Percentiles rank a stretch among this genome's conserved stretches.
Conservation (phyloP, 2,329 filamentous ascomycete genomes). For the Aspergillus hortae region DNA sequence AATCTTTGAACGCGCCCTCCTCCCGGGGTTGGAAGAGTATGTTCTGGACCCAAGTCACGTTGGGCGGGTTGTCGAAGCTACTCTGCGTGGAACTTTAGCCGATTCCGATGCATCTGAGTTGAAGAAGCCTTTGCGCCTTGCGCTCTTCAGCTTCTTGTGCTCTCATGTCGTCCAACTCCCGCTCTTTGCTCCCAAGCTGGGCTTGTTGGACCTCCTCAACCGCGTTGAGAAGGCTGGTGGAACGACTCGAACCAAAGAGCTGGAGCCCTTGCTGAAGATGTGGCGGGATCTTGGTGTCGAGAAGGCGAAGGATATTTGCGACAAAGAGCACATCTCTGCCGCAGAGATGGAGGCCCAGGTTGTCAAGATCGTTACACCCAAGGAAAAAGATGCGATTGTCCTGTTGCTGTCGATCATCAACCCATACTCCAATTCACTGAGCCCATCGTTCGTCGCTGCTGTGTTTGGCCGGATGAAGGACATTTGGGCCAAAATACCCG, state of each 20-base stretch:
- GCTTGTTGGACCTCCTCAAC: conserved; percentile 69
- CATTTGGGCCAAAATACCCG: conserved; percentile 60
- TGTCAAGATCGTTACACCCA: conserved; percentile 51
- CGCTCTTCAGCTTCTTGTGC: conserved; percentile 68
- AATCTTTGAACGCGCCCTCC: conserved; percentile 63
- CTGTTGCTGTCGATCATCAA: conserved; percentile 51
- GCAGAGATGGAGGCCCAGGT: conserved; percentile 52
- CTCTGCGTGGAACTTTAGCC: conserved; percentile 51
- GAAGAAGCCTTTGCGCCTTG: conserved; percentile 61
- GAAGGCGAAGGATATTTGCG: conserved; percentile 51
- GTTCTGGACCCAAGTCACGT: conserved; percentile 74
- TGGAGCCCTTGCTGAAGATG: conserved; percentile 70
- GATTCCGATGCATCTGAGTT: conserved; percentile 50
- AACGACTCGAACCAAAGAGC: conserved; percentile 66
- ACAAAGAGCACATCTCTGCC: conserved; percentile 46
- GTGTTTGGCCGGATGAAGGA: conserved; percentile 67
- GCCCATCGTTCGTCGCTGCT: conserved; percentile 57
- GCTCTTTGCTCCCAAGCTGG: conserved; percentile 64
- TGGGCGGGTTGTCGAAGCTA: conserved; percentile 57
- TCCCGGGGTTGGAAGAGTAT: conserved; percentile 79
- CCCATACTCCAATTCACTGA: conserved; percentile 39
- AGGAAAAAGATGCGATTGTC: conserved; percentile 56
- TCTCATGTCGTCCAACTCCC: conserved; percentile 70
- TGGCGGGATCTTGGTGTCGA: conserved; percentile 60
- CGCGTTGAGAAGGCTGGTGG: conserved; percentile 68